Evolutionary conservation across 2,329 filamentous ascomycete genomes (phyloP).

Genomic region (Colletotrichum lentis): DNA sequence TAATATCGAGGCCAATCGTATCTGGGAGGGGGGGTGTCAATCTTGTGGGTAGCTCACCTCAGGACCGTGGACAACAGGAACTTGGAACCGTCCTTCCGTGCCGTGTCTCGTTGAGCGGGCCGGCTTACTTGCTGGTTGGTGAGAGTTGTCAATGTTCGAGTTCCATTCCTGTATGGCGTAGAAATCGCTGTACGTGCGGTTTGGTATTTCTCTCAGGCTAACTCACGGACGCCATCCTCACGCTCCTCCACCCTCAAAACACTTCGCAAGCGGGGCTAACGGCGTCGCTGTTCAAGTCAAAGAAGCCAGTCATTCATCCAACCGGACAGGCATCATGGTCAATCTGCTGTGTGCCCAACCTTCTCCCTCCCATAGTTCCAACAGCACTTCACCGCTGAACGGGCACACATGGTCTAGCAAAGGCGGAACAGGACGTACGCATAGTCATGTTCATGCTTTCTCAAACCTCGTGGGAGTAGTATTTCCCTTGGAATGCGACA

Average conservation of each 20-base stretch:
- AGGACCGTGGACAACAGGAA: constrained; percentile 16
- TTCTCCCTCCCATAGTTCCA: neutral
- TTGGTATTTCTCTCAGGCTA: constrained; percentile 35
- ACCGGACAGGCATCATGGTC: neutral
- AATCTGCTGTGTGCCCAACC: constrained; percentile 11
- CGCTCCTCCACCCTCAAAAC: neutral
- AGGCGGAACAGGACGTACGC: neutral
- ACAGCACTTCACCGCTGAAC: constrained; percentile 6
- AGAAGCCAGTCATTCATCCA: constrained; percentile 3
- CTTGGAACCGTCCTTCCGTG: constrained; percentile 29
- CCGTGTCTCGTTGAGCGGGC: constrained; percentile 21
- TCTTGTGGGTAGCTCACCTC: constrained; percentile 28
- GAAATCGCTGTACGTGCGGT: constrained; percentile 22
- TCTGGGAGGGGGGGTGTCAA: constrained; percentile 13
- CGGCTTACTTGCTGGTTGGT: constrained; percentile 17
- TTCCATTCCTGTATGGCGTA: constrained; percentile 12
- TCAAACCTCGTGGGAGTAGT: constrained; percentile 56
- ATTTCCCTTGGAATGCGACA: constrained; percentile 70
- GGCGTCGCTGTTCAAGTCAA: constrained; percentile 28
- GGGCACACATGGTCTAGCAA: constrained; percentile 1
- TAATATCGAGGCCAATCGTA: constrained; percentile 21
- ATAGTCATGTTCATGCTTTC: constrained; percentile 12
- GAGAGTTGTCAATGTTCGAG: constrained; percentile 22
- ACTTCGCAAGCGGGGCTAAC: neutral
- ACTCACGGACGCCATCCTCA: constrained; percentile 32